Base-by-base conservation (phyloP, 1,284 basidiomycete genomes). In the Sporisorium graminicola region DNA sequence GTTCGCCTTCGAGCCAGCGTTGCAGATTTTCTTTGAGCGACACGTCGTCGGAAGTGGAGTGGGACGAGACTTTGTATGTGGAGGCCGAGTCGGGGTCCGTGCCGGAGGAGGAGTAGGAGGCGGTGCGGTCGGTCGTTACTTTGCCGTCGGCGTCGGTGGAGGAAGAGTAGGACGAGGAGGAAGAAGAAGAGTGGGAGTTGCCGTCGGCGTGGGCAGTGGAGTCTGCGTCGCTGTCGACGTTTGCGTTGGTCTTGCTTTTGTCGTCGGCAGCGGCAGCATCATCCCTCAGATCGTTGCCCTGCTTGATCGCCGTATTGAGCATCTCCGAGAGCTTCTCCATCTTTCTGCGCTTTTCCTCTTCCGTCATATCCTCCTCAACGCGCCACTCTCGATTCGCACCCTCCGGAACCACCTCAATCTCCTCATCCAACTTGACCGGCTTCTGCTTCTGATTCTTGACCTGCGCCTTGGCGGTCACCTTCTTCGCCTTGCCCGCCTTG, bases 1-100 rank as follows among this genome's bases (percentile, higher is more conserved):
- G 53, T 55, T 82, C 79, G n/a, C 74, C 76, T 22, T 74, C 64
- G 20, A 82, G 64, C 79, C 78, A 82, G 46, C 67, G 58, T 27
- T 77, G 70, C 16, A 82, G 70, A 46, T 72, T 66, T 44, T 73
- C 71, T 22, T 78, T 72, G 42, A 82, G 74, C n/a, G 75, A 70
- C 16, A 54, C 31, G 20, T 52, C 27, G 26, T 61, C 62, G 18
- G 33, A 27, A 18, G 47, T n/a, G 14, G 54, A 31, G 55, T 61
- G 57, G 22, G 68, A 67, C 20, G 56, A 47, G 50, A 71, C 53
- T 29, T 66, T 71, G 68, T 75, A 75, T 0, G 64, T 58, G 10
- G 71, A 65, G 3, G 40, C 69, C 2, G 47, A 44, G 33, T 54
- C 53, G n/a, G 68, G 42, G 14, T 54, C 20, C 42, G 62, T 57